Percentiles rank a stretch among this genome's conserved stretches.
Conservation (phyloP, 768 basidiomycete genomes). For the Podaxis sp. region DNA sequence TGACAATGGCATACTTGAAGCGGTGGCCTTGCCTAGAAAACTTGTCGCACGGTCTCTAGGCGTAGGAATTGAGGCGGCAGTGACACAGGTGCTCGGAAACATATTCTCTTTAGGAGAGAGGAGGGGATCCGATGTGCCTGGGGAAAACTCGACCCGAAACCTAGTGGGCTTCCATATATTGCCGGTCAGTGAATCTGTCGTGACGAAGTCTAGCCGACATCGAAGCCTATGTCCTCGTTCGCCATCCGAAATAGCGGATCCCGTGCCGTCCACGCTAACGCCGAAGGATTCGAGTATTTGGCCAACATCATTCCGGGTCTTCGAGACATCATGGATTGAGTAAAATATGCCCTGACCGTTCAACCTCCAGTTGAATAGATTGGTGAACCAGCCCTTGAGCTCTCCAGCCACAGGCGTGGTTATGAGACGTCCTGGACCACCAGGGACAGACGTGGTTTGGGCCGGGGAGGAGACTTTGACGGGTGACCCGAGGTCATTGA, state of each 20-base stretch:
- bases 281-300: constrained; percentile 65
- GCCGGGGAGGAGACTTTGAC: constrained; percentile 27
- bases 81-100: constrained; percentile 14
- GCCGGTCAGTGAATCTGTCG: constrained; percentile 31
- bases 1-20: constrained; percentile 18
- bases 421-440: constrained; percentile 27
- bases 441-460: constrained; percentile 1
- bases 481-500: constrained; percentile 38
- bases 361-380: constrained; percentile 88
- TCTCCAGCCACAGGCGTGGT: constrained; percentile 76
- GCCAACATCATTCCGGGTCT: constrained; percentile 61
- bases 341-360: constrained; percentile 48
- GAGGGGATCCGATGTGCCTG: neutral
- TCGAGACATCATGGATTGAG: constrained; percentile 48
- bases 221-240: constrained; percentile 28
- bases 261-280: constrained; percentile 40
- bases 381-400: constrained; percentile 93
- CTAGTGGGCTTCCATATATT: constrained; percentile 67
- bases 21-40: constrained; percentile 12
- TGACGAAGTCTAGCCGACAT: constrained; percentile 51
- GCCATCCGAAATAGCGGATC: constrained; percentile 18
- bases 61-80: constrained; percentile 11
- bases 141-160: constrained; percentile 79
- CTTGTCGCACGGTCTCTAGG: constrained; percentile 6
- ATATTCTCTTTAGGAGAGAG: constrained; percentile 17